Conservation (phyloP, 805 yeast genomes). For the Brettanomyces naardenensis region DNA sequence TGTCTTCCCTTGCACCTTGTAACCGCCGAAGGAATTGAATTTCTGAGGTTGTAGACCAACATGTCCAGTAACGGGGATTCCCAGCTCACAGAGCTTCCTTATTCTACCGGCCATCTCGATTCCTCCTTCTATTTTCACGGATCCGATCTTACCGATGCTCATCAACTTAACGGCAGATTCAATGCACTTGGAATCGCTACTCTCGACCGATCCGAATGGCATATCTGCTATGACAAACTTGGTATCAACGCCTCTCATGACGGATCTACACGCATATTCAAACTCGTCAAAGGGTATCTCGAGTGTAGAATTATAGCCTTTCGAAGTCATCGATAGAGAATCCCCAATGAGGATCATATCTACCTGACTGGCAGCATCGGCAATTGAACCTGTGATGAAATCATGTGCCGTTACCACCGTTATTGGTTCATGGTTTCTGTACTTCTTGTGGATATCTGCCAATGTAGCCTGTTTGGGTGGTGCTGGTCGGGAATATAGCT, state of each 20-base stretch:
- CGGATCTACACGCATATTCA: slow-evolving; percentile 67
- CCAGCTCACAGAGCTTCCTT: slow-evolving; percentile 48
- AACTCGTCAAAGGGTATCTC: slow-evolving; percentile 76
- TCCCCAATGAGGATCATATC: slow-evolving; percentile 84
- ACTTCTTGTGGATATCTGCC: slow-evolving; percentile 14
- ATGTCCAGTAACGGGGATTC: slow-evolving; percentile 89
- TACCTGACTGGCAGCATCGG: slow-evolving; percentile 49
- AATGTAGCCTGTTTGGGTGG: slow-evolving; percentile 17
- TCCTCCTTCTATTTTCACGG: slow-evolving; percentile 84
- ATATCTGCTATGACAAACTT: slow-evolving; percentile 77
- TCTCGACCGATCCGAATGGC: slow-evolving; percentile 84
- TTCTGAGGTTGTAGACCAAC: slow-evolving; percentile 91
- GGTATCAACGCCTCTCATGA: slow-evolving; percentile 55
- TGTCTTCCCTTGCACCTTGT: slow-evolving; percentile 72
- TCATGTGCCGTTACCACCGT: slow-evolving; percentile 78
- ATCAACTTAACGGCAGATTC: slow-evolving; percentile 48
- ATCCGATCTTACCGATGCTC: slow-evolving; percentile 52
- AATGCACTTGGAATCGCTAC: slow-evolving; percentile 53
- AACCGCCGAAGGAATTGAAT: slow-evolving; percentile 74
- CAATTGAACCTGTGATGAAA: slow-evolving; percentile 64
- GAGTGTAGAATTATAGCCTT: slow-evolving; percentile 73
- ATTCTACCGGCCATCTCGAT: slow-evolving; percentile 48
- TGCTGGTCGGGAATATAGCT: too few species aligned
- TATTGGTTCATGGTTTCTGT: slow-evolving; percentile 14
- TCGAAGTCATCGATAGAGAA: slow-evolving; percentile 84